Evolutionary conservation across 1,284 basidiomycete species (phyloP).

Genomic region (Cryptococcus depauperatus): DNA sequence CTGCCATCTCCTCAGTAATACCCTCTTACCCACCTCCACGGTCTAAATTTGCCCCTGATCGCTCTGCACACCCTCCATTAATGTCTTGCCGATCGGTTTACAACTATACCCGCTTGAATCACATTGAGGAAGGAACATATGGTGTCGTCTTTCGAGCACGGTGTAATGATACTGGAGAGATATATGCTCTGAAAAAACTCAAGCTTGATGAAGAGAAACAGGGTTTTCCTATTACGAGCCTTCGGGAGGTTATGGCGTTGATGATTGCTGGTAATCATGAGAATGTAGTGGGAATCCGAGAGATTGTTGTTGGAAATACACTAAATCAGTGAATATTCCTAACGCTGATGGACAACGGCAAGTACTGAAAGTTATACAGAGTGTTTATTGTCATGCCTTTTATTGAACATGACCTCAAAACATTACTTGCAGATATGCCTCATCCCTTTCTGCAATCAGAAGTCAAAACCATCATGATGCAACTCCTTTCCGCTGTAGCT

Average conservation of each 20-base stretch:
- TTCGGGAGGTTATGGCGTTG: slow-evolving; percentile 89
- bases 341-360: slow-evolving; percentile 1
- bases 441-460: slow-evolving; percentile 93
- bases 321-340: slow-evolving; percentile 77
- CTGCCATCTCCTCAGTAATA: slow-evolving; percentile 1
- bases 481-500: slow-evolving; percentile 84
- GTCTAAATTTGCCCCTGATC: slow-evolving; percentile 55
- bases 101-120: slow-evolving; percentile 86
- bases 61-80: slow-evolving; percentile 66
- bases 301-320: slow-evolving; percentile 98
- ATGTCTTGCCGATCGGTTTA: slow-evolving; percentile 81
- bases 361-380: slow-evolving; percentile 48
- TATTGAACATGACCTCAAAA: slow-evolving; percentile 98
- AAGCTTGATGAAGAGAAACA: slow-evolving; percentile 97
- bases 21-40: slow-evolving; percentile 17
- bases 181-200: slow-evolving; percentile 94
- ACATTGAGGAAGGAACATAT: slow-evolving; percentile 98
- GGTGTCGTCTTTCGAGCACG: slow-evolving; percentile 93
- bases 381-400: slow-evolving; percentile 99
- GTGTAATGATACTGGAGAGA: slow-evolving; percentile 86
- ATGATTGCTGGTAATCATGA: slow-evolving; percentile 80
- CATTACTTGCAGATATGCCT: slow-evolving; percentile 85
- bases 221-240: slow-evolving; percentile 94
- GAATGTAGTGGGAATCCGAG: slow-evolving; percentile 88
- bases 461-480: slow-evolving; percentile 91